A percentile compares a stretch with the other conserved stretches of the same genome.
Conservation (phyloP, 1,284 basidiomycete species). For the Sporisorium reilianum region DNA sequence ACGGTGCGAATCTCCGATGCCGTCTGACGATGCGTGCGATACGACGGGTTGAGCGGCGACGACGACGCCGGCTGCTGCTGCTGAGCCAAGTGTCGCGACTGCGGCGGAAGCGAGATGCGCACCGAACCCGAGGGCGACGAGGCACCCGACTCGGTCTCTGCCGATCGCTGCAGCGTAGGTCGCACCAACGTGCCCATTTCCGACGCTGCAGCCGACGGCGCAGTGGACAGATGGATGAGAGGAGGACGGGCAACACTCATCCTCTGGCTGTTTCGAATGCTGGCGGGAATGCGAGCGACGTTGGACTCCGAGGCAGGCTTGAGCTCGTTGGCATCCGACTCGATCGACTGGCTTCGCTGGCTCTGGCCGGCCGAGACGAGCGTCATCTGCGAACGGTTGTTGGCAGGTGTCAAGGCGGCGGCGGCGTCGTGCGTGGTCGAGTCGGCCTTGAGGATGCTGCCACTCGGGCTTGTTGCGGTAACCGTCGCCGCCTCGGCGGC, state of each 20-base stretch:
- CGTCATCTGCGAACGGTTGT: conserved; percentile 31
- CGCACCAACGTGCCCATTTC: conserved; percentile 8
- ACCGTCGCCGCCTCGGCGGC: neutral
- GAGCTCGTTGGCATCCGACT: conserved; percentile 18
- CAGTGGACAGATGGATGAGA: conserved; percentile 35
- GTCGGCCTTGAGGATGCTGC: conserved; percentile 27
- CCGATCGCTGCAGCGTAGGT: conserved; percentile 21
- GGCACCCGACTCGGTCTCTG: conserved; percentile 22
- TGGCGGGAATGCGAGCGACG: conserved; percentile 16
- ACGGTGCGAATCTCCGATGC: conserved; percentile 11
- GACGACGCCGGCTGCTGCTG: conserved; percentile 18
- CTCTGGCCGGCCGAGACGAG: conserved; percentile 30
- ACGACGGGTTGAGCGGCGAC: conserved; percentile 32
- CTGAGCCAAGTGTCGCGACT: conserved; percentile 10
- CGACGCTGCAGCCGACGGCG: conserved; percentile 12
- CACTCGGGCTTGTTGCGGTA: conserved; percentile 21
- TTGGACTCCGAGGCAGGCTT: neutral
- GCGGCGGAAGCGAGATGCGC: conserved; percentile 26
- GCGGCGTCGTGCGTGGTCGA: neutral
- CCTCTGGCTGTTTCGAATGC: conserved; percentile 33
- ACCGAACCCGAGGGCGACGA: conserved; percentile 20
- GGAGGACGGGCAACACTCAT: conserved; percentile 31
- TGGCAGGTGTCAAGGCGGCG: neutral
- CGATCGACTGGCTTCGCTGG: conserved; percentile 29
- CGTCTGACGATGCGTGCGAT: conserved; percentile 18